Percentiles rank a stretch among this genome's conserved stretches.
Conservation (phyloP, 345 rosid species). For the Geranium rotundifolium region DNA sequence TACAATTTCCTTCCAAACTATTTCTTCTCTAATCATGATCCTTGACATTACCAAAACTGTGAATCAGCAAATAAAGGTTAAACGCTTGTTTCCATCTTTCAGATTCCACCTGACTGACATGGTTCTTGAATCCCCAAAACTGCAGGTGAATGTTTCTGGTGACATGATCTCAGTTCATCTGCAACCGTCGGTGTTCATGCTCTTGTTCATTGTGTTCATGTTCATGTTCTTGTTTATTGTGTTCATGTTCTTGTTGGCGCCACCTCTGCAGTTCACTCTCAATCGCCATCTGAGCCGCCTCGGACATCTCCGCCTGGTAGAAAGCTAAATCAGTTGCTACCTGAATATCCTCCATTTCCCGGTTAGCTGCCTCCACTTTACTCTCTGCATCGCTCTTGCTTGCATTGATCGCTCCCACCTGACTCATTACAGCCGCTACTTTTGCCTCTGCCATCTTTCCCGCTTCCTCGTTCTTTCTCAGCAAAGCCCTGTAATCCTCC, state of each 20-base stretch:
- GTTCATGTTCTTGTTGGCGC: no score
- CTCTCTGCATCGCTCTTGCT: conserved; percentile 32
- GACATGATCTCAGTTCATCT: no score
- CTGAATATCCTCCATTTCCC: conserved; percentile 55
- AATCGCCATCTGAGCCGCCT: conserved; percentile 50
- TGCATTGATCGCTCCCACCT: conserved; percentile 36
- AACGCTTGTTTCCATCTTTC: no score
- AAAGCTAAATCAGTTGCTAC: conserved; percentile 60
- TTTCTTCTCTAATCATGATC: no score
- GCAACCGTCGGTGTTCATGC: neutral
- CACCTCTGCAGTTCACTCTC: conserved; percentile 56
- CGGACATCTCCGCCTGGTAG: conserved; percentile 56
- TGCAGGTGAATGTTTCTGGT: neutral
- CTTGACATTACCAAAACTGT: no score
- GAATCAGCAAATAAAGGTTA: no score
- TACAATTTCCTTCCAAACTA: no score
- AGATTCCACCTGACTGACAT: no score
- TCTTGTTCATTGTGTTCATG: conserved; percentile 18
- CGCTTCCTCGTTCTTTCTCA: conserved; percentile 46
- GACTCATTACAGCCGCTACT: conserved; percentile 31
- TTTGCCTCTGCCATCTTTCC: conserved; percentile 44
- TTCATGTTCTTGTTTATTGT: conserved; percentile 28
- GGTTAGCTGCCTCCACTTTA: conserved; percentile 35
- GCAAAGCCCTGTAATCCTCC: conserved; percentile 46
- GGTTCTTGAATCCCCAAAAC: no score